Percentiles rank a stretch among this genome's conserved stretches.
Evolutionary conservation across 306 rosid genomes (phyloP).

Genomic region (Rosa lucieae): DNA sequence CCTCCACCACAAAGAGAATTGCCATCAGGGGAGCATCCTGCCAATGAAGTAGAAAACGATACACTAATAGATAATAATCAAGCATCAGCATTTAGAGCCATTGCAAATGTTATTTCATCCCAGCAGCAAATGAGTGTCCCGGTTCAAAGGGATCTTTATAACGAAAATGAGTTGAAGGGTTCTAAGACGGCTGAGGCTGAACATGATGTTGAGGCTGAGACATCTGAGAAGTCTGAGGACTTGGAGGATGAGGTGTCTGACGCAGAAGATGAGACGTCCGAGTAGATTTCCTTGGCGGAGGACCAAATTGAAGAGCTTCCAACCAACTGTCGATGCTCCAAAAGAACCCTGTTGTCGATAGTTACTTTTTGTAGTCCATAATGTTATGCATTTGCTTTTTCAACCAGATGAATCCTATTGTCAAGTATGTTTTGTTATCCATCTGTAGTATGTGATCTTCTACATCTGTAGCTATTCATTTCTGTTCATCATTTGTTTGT

Average conservation of each 20-base stretch:
- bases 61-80: slow-evolving; percentile 41
- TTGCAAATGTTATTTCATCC: too few relatives aligned
- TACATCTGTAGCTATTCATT: too few relatives aligned
- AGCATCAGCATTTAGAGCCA: slow-evolving; percentile 34
- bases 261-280: not conserved
- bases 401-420: too few relatives aligned
- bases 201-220: not conserved
- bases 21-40: slow-evolving; percentile 41
- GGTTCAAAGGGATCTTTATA: slow-evolving; percentile 71
- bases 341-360: not conserved
- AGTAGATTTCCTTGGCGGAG: not conserved
- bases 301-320: not conserved
- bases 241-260: slow-evolving; percentile 13
- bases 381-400: too few relatives aligned
- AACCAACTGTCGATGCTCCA: not conserved
- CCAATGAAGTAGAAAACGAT: slow-evolving; percentile 38
- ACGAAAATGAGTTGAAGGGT: slow-evolving; percentile 60
- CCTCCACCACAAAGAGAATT: slow-evolving; percentile 64
- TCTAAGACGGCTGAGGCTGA: not conserved
- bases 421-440: too few relatives aligned
- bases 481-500: too few relatives aligned
- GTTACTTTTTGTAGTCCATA: not conserved
- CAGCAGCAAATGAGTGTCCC: slow-evolving; percentile 65
- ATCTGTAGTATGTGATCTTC: too few relatives aligned
- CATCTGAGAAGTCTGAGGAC: slow-evolving; percentile 16